A percentile compares a stretch with the other conserved stretches of the same genome.
Conservation (phyloP, 768 basidiomycete species). For the Lactarius hengduanensis region DNA sequence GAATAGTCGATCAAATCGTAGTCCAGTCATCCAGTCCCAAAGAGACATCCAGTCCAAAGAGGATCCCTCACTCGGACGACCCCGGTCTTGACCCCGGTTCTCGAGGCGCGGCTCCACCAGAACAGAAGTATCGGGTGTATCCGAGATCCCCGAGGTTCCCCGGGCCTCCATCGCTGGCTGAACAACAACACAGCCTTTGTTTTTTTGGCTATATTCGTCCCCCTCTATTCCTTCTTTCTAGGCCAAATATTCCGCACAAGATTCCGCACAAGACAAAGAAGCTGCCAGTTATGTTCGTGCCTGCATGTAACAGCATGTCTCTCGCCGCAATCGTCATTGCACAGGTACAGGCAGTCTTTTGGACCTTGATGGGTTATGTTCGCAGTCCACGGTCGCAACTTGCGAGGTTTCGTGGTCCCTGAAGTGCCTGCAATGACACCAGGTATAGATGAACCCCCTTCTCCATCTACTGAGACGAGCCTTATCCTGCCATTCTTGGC, state of each 20-base stretch:
- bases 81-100: background rate
- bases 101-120: too few species aligned
- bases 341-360: conserved; percentile 43
- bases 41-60: too few species aligned
- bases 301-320: conserved; percentile 6
- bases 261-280: background rate
- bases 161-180: background rate
- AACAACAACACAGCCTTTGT: background rate
- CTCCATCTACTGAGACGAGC: background rate
- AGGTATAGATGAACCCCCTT: conserved; percentile 44
- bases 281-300: background rate
- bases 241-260: conserved; percentile 5
- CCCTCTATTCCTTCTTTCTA: conserved; percentile 7
- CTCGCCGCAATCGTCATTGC: conserved; percentile 38
- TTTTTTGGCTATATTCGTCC: conserved; percentile 10
- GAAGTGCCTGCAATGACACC: conserved; percentile 38
- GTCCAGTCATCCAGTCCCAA: background rate
- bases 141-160: background rate
- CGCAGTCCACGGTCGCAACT: background rate
- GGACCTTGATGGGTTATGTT: conserved; percentile 51
- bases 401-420: conserved; percentile 6
- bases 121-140: too few species aligned
- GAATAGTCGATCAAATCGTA: background rate
- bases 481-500: conserved; percentile 5
- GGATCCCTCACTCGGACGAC: background rate